Conservation (phyloP, 352 stramenopile genomes). For the Aphanomyces euteiches region DNA sequence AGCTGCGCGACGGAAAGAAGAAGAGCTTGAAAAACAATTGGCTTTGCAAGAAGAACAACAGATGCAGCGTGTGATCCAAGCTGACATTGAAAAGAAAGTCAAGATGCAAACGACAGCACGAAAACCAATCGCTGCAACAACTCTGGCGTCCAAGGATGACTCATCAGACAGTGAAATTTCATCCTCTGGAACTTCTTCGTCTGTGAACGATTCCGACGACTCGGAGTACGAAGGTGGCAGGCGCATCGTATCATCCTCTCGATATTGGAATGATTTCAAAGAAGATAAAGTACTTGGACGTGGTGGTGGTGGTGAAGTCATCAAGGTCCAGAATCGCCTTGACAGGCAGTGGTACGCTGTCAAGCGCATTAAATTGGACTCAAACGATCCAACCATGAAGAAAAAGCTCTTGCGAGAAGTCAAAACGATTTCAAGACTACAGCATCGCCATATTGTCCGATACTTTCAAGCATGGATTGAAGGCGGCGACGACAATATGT, state of each 20-base stretch:
- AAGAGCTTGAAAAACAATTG: conserved; percentile 57
- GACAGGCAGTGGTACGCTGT: conserved; percentile 82
- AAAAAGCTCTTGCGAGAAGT: conserved; percentile 94
- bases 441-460: conserved; percentile 94
- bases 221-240: conserved; percentile 33
- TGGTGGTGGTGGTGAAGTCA: conserved; percentile 76
- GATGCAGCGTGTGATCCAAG: conserved; percentile 75
- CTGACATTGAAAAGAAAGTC: conserved; percentile 57
- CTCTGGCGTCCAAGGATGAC: neutral
- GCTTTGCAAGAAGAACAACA: conserved; percentile 64
- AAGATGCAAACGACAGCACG: conserved; percentile 52
- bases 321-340: conserved; percentile 77
- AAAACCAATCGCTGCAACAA: conserved; percentile 27
- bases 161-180: conserved; percentile 14
- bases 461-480: conserved; percentile 91
- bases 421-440: conserved; percentile 95
- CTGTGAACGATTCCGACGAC: conserved; percentile 26
- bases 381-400: conserved; percentile 89
- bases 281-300: conserved; percentile 78
- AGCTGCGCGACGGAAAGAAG: conserved; percentile 46
- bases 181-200: neutral
- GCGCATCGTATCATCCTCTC: conserved; percentile 41
- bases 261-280: conserved; percentile 83
- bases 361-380: conserved; percentile 83
- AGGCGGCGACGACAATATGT: conserved; percentile 43